Conservation (phyloP, 202 grass and related monocot species). For the Setaria italica region DNA sequence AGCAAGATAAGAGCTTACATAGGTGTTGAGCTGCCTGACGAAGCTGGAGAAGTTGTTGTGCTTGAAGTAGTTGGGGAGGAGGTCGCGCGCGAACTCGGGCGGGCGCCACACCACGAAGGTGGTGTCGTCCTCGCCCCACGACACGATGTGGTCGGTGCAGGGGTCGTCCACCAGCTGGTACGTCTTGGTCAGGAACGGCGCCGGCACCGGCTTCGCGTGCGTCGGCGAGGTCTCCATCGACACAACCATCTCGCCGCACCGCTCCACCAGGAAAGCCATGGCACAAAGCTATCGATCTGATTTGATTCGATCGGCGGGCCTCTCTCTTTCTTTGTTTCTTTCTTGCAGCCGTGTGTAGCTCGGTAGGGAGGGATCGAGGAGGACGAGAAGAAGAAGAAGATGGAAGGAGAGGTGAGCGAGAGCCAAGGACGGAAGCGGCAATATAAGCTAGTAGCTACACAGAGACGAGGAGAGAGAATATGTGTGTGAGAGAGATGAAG, state of each 20-base stretch:
- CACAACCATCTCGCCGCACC: constrained; percentile 72
- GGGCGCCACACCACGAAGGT: constrained; percentile 95
- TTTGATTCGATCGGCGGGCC: neutral
- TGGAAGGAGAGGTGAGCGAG: neutral
- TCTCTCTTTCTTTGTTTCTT: neutral
- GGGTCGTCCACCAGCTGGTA: constrained; percentile 97
- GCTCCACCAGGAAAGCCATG: constrained; percentile 82
- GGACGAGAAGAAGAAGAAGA: neutral
- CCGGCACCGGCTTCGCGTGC: constrained; percentile 63
- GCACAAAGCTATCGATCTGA: neutral
- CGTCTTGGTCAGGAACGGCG: constrained; percentile 95
- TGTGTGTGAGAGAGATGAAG: neutral
- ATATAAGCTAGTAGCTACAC: constrained; percentile 25
- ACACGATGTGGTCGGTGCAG: constrained; percentile 96
- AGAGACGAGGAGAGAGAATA: neutral
- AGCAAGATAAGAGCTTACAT: constrained; percentile 43
- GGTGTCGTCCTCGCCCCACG: constrained; percentile 83
- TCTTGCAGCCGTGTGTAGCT: neutral
- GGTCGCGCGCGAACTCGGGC: constrained; percentile 86
- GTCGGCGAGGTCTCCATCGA: constrained; percentile 66
- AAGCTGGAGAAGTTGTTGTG: constrained; percentile 99
- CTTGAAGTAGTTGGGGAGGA: constrained; percentile 97
- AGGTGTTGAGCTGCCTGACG: constrained; percentile 98
- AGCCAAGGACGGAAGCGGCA: neutral
- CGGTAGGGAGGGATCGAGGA: neutral